A percentile compares a stretch with the other conserved stretches of the same genome.
Conservation (phyloP, 129 eudicot genomes). For the Centaurea solstitialis region DNA sequence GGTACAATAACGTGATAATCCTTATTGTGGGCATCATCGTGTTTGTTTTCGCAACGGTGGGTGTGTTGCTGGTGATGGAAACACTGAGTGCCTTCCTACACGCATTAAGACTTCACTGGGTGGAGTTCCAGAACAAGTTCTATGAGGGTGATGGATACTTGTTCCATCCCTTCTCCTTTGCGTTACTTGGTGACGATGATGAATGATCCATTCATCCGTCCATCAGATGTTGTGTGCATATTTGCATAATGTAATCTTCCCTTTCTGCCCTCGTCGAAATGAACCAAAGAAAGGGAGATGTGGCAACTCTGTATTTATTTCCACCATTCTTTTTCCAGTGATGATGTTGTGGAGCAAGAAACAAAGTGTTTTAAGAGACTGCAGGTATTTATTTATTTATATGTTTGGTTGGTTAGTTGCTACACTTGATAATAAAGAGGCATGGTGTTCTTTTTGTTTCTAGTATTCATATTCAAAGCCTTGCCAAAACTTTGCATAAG, state of each 20-base stretch:
- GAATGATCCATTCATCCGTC: slow-evolving; percentile 48
- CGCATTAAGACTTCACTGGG: slow-evolving; percentile 90
- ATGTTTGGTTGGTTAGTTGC: background rate
- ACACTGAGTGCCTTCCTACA: slow-evolving; percentile 87
- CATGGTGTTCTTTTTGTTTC: background rate
- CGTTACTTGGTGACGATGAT: slow-evolving; percentile 56
- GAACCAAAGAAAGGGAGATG: background rate
- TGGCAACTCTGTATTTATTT: background rate
- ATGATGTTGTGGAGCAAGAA: background rate
- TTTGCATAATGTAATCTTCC: slow-evolving; percentile 11
- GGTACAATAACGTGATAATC: slow-evolving; percentile 61
- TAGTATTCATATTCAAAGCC: background rate
- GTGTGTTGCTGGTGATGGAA: slow-evolving; percentile 83
- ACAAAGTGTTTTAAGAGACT: background rate
- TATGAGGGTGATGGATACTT: slow-evolving; percentile 93
- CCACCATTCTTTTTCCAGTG: background rate
- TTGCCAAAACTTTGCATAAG: too few relatives aligned
- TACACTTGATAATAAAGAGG: background rate
- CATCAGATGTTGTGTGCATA: background rate
- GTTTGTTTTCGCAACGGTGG: slow-evolving; percentile 73
- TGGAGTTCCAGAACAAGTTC: slow-evolving; percentile 85
- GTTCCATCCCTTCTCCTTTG: slow-evolving; percentile 71
- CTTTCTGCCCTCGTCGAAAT: background rate
- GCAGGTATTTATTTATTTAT: background rate
- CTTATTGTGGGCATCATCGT: slow-evolving; percentile 53